Conservation (phyloP, 148 eudicot genomes). For the Chenopodium album region DNA sequence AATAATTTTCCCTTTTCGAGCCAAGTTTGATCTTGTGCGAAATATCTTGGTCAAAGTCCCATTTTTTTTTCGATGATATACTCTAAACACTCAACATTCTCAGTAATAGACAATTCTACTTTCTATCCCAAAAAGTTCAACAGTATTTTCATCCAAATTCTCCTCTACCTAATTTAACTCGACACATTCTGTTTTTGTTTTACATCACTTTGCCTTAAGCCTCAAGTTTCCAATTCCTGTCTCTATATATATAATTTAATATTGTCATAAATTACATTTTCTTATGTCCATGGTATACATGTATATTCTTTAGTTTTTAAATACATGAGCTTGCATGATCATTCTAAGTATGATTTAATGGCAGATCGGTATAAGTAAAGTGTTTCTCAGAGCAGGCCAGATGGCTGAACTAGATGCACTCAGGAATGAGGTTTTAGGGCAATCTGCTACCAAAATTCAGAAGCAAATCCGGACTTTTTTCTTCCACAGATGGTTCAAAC, state of each 20-base stretch:
- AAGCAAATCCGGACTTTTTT: slow-evolving; percentile 55
- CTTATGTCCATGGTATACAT: background rate
- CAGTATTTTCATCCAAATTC: background rate
- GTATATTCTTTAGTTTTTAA: background rate
- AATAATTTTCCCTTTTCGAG: background rate
- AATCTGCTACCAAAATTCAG: slow-evolving; percentile 75
- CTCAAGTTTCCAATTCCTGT: background rate
- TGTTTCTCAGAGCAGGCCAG: slow-evolving; percentile 97
- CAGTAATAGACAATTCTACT: background rate
- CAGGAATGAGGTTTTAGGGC: slow-evolving; percentile 73
- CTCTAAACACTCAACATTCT: background rate
- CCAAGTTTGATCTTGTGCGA: background rate
- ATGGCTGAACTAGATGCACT: slow-evolving; percentile 92
- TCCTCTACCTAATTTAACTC: background rate
- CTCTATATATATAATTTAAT: background rate
- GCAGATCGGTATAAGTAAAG: slow-evolving; percentile 92
- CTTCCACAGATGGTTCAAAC: slow-evolving; percentile 49
- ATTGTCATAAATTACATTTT: background rate
- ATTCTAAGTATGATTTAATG: slow-evolving; percentile 21
- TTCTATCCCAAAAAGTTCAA: background rate
- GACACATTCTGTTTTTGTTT: background rate
- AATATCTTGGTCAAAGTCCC: background rate
- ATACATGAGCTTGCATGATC: slow-evolving; percentile 8
- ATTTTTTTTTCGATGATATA: background rate
- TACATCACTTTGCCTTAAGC: background rate